Percentiles rank a stretch among this genome's conserved stretches.
These are phyloP conservation scores for Hypomyces rosellus DNA, from an alignment of 2,329 filamentous ascomycete genomes.

Conservation along the genomic window DNA sequence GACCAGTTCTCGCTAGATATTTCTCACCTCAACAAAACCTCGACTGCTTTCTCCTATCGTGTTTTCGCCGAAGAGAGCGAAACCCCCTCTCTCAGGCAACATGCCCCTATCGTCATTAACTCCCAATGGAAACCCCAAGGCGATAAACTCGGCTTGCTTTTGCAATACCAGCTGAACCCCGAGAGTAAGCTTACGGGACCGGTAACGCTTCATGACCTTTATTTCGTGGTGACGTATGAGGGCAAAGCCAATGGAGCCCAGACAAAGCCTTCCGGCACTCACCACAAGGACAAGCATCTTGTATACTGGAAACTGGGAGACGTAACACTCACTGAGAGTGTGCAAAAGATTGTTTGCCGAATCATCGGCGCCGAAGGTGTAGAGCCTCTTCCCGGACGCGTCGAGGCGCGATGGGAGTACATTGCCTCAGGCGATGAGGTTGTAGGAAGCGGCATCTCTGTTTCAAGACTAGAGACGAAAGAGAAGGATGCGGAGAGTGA, in stretches of 20 bases:
- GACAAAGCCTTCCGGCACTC: slow-evolving; percentile 73
- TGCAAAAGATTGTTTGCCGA: slow-evolving; percentile 75
- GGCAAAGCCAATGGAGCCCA: slow-evolving; percentile 62
- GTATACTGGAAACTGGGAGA: slow-evolving; percentile 79
- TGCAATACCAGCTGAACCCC: slow-evolving; percentile 81
- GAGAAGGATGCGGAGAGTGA: slow-evolving; percentile 50
- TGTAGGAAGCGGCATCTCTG: slow-evolving; percentile 56
- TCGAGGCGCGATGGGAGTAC: slow-evolving; percentile 79
- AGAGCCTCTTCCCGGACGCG: slow-evolving; percentile 63
- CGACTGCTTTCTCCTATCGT: slow-evolving; percentile 88
- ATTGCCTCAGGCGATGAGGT: slow-evolving; percentile 34
- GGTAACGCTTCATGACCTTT: slow-evolving; percentile 60
- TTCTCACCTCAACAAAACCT: slow-evolving; percentile 63
- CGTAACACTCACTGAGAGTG: slow-evolving; percentile 58
- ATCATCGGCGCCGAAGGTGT: slow-evolving; percentile 66
- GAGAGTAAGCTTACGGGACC: slow-evolving; percentile 41
- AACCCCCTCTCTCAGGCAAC: slow-evolving; percentile 37
- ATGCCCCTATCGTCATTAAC: slow-evolving; percentile 67
- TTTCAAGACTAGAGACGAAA: slow-evolving; percentile 52
- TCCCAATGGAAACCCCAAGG: slow-evolving; percentile 79
- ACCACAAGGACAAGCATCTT: slow-evolving; percentile 67
- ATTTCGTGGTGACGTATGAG: slow-evolving; percentile 66
- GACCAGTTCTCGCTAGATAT: slow-evolving; percentile 78
- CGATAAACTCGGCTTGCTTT: slow-evolving; percentile 76
- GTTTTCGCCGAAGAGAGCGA: slow-evolving; percentile 62